A percentile compares a stretch with the other conserved stretches of the same genome.
These are phyloP conservation scores for Daldinia sp. DNA, from an alignment of 2,329 filamentous ascomycete species.

Conservation along the genomic window DNA sequence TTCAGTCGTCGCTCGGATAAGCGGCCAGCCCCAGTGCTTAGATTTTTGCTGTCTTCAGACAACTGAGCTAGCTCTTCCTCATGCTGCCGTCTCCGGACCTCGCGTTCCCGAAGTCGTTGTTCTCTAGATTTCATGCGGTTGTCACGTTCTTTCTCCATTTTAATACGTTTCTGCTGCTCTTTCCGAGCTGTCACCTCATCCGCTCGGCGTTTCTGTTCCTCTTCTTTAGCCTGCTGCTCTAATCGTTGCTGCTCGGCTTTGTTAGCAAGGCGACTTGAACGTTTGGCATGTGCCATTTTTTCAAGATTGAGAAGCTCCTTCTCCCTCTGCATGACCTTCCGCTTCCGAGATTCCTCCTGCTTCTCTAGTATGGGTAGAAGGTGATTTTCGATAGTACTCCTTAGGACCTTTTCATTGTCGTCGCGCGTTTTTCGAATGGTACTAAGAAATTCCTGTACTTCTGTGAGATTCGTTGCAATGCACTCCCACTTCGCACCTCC, in stretches of 20 bases:
- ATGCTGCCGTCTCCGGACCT: conserved; percentile 81
- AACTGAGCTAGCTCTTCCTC: conserved; percentile 84
- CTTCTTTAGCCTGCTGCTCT: conserved; percentile 75
- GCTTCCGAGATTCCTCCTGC: conserved; percentile 76
- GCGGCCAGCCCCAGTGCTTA: conserved; percentile 64
- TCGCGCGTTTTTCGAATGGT: conserved; percentile 80
- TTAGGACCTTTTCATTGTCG: conserved; percentile 82
- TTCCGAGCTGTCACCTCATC: conserved; percentile 74
- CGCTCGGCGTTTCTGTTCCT: conserved; percentile 69
- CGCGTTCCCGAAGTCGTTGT: conserved; percentile 84
- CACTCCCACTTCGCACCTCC: conserved; percentile 90
- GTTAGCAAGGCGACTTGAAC: conserved; percentile 86
- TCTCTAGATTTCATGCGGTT: conserved; percentile 84
- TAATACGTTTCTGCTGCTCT: conserved; percentile 67
- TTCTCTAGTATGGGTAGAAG: conserved; percentile 86
- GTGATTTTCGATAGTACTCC: conserved; percentile 75
- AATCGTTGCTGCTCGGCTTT: conserved; percentile 81
- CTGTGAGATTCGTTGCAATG: conserved; percentile 79
- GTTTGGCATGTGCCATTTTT: conserved; percentile 91
- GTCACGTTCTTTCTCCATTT: conserved; percentile 76
- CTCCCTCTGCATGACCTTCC: conserved; percentile 72
- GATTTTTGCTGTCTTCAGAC: conserved; percentile 75
- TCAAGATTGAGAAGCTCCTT: conserved; percentile 83
- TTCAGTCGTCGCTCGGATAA: conserved; percentile 83
- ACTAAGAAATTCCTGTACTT: conserved; percentile 76